Evolutionary conservation across 352 stramenopile species (phyloP).

Genomic region (Globisporangium viniferum): DNA sequence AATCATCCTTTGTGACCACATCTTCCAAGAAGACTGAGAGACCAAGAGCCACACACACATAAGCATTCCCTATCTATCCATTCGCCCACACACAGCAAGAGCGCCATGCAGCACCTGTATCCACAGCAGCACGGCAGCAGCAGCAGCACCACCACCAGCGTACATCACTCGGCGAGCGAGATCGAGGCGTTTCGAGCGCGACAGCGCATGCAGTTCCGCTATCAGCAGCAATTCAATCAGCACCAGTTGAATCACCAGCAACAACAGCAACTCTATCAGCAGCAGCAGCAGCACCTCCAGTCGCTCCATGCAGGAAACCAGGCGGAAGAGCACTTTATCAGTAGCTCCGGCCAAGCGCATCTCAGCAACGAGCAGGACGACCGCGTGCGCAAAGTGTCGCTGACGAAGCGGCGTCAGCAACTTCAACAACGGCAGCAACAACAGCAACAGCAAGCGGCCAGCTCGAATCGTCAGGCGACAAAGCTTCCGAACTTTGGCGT

Average conservation of each 20-base stretch:
- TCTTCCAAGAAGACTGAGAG: background rate
- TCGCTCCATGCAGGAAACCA: constrained; percentile 17
- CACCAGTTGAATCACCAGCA: constrained; percentile 11
- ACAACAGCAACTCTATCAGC: constrained; percentile 4
- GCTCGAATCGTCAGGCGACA: background rate
- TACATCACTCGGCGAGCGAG: constrained; percentile 14
- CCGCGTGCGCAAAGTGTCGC: constrained; percentile 39
- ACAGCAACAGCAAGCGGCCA: background rate
- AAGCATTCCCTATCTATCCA: background rate
- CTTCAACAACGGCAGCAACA: constrained; percentile 15
- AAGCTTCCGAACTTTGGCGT: constrained; percentile 12
- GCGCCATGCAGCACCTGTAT: constrained; percentile 5
- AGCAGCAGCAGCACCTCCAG: constrained; percentile 13
- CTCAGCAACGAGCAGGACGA: constrained; percentile 26
- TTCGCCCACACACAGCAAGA: background rate
- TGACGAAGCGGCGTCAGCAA: constrained; percentile 27
- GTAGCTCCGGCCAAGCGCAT: background rate
- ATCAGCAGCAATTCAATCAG: constrained; percentile 13
- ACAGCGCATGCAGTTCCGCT: constrained; percentile 32
- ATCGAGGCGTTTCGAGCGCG: constrained; percentile 42
- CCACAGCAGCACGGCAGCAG: background rate
- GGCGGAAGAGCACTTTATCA: background rate
- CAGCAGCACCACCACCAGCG: background rate
- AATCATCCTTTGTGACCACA: background rate
- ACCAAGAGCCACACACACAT: background rate